A percentile compares a stretch with the other conserved stretches of the same genome.
Evolutionary conservation across 1,284 basidiomycete species (phyloP).

Genomic region (Apiotrichum gamsii): DNA sequence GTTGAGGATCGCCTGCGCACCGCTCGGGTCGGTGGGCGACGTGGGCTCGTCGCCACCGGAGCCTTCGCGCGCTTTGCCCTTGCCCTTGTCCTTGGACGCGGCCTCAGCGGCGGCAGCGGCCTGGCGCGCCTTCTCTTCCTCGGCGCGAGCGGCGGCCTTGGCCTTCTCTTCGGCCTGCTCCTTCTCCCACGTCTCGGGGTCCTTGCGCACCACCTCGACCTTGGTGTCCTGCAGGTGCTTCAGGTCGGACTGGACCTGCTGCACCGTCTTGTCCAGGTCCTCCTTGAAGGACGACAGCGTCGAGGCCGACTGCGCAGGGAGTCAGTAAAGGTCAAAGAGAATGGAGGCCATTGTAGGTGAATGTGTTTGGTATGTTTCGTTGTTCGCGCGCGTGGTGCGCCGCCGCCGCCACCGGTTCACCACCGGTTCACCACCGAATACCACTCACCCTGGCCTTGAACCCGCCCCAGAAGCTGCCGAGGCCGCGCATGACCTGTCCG

Average conservation of each 20-base stretch:
- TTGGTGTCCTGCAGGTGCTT: slow-evolving; percentile 46
- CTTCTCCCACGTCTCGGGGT: slow-evolving; percentile 25
- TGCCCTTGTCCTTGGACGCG: slow-evolving; percentile 22
- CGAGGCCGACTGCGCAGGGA: slow-evolving; percentile 58
- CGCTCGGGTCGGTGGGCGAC: not conserved
- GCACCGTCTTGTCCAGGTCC: slow-evolving; percentile 67
- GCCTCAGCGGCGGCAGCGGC: not conserved
- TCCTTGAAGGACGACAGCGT: slow-evolving; percentile 67
- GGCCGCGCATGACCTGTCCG: slow-evolving; percentile 70
- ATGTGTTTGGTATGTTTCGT: too few species aligned
- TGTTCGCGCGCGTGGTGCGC: too few species aligned
- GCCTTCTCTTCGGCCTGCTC: slow-evolving; percentile 26
- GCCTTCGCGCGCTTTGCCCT: slow-evolving; percentile 30
- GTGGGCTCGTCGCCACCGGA: slow-evolving; percentile 1
- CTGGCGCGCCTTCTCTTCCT: slow-evolving; percentile 24
- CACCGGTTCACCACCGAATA: too few species aligned
- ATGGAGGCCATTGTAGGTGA: too few species aligned
- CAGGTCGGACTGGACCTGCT: slow-evolving; percentile 74
- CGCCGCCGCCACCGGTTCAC: too few species aligned
- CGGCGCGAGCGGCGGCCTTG: slow-evolving; percentile 5
- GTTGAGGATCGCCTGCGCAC: slow-evolving; percentile 27
- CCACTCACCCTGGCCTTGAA: slow-evolving; percentile 72
- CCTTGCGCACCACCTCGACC: slow-evolving; percentile 40
- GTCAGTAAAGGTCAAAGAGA: too few species aligned
- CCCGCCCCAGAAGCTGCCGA: slow-evolving; percentile 76